These are phyloP conservation scores for Stromatinia cepivora DNA, from an alignment of 2,329 filamentous ascomycete genomes.

Conservation along the genomic window DNA sequence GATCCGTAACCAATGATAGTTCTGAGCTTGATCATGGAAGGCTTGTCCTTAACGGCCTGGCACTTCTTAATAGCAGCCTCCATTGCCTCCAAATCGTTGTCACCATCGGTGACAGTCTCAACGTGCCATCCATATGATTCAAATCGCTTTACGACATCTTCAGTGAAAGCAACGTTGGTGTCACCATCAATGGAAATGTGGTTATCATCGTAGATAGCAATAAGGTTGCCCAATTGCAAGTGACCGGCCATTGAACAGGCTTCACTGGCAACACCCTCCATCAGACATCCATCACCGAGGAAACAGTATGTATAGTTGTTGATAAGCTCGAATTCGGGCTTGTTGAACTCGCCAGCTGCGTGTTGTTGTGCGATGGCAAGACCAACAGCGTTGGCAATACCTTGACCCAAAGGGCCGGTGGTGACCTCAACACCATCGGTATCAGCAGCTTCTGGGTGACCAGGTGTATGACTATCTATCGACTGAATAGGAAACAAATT, in stretches of 20 bases:
- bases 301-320: constrained; percentile 98
- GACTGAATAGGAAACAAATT: constrained; percentile 40
- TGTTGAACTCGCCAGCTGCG: constrained; percentile 91
- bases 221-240: constrained; percentile 96
- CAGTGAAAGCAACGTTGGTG: constrained; percentile 94
- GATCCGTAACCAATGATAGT: constrained; percentile 98
- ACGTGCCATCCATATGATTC: constrained; percentile 97
- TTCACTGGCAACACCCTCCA: constrained; percentile 96
- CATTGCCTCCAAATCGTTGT: constrained; percentile 83
- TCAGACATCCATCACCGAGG: constrained; percentile 96
- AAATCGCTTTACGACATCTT: constrained; percentile 93
- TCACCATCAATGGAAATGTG: constrained; percentile 94
- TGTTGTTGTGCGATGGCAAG: constrained; percentile 95
- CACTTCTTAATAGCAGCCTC: constrained; percentile 84
- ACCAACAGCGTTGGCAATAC: constrained; percentile 96
- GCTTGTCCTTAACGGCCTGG: constrained; percentile 91
- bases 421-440: constrained; percentile 97
- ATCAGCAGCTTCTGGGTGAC: constrained; percentile 95
- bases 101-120: constrained; percentile 79
- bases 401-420: constrained; percentile 95
- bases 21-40: constrained; percentile 91
- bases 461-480: constrained; percentile 77
- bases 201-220: constrained; percentile 97
- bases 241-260: constrained; percentile 91
- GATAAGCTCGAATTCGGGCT: constrained; percentile 84